Evolutionary conservation across 352 stramenopile genomes (phyloP).

Genomic region (Poterioochromonas sp.): DNA sequence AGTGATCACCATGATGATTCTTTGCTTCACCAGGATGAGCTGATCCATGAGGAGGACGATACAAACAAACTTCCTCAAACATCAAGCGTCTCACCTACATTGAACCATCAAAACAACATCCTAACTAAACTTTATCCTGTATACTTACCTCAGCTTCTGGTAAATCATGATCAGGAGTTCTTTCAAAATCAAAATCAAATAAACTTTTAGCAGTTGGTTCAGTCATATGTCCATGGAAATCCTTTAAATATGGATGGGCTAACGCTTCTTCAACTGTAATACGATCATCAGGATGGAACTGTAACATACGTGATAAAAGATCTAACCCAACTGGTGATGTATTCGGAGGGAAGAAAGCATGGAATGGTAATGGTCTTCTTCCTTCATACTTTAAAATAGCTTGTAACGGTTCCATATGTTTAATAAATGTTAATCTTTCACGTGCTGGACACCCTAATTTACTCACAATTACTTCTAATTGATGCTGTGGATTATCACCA

Average conservation of each 20-base stretch:
- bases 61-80: slow-evolving; percentile 20
- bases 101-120: too few species aligned
- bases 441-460: neutral
- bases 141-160: neutral
- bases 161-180: neutral
- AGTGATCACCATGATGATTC: too few species aligned
- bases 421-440: neutral
- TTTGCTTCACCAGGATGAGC: too few species aligned
- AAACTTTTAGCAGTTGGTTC: neutral
- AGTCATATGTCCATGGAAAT: slow-evolving; percentile 56
- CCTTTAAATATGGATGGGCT: slow-evolving; percentile 89
- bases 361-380: slow-evolving; percentile 35
- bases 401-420: neutral
- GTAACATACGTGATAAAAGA: slow-evolving; percentile 68
- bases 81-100: neutral
- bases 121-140: neutral
- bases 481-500: slow-evolving; percentile 87
- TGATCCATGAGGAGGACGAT: too few species aligned
- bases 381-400: slow-evolving; percentile 47
- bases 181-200: slow-evolving; percentile 28
- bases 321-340: slow-evolving; percentile 55
- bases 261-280: slow-evolving; percentile 90
- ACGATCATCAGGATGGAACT: slow-evolving; percentile 85
- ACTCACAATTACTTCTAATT: slow-evolving; percentile 58
- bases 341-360: neutral